phyloP scores from a whole-genome alignment of 768 basidiomycete genomes.

The Melanogaster broomeanus region DNA sequence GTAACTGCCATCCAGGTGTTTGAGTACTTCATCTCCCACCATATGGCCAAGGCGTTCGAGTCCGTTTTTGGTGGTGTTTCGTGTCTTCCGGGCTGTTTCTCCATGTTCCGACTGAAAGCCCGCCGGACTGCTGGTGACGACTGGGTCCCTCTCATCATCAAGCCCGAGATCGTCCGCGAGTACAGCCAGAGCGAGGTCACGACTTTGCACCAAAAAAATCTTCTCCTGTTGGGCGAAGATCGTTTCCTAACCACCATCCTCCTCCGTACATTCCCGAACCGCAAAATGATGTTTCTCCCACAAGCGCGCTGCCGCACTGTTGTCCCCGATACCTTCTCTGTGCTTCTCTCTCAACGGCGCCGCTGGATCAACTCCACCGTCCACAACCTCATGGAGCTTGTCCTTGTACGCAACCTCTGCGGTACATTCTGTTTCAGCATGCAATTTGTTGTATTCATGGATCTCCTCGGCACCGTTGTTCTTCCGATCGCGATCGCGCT shows the following conservation, averaged over 20 bases:
- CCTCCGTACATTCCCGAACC: slow-evolving; percentile 93
- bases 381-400: slow-evolving; percentile 99
- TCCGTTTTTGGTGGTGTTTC: slow-evolving; percentile 99
- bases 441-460: slow-evolving; percentile 99
- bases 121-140: slow-evolving; percentile 86
- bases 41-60: slow-evolving; percentile 97
- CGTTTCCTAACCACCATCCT: slow-evolving; percentile 97
- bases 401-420: slow-evolving; percentile 93
- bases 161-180: slow-evolving; percentile 96
- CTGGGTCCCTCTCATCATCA: slow-evolving; percentile 96
- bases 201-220: slow-evolving; percentile 97
- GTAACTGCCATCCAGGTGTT: slow-evolving; percentile 98
- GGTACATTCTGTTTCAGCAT: slow-evolving; percentile 99
- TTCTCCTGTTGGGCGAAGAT: slow-evolving; percentile 95
- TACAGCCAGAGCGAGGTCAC: slow-evolving; percentile 94
- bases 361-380: slow-evolving; percentile 99
- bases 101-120: slow-evolving; percentile 98
- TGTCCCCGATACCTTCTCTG: slow-evolving; percentile 91
- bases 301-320: slow-evolving; percentile 95
- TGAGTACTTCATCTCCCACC: slow-evolving; percentile 99
- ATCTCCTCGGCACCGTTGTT: slow-evolving; percentile 87
- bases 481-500: slow-evolving; percentile 92
- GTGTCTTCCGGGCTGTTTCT: slow-evolving; percentile 99
- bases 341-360: slow-evolving; percentile 93
- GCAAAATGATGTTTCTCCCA: slow-evolving; percentile 99